Conservation (phyloP, 306 rosid species). For the Urtica urens region DNA sequence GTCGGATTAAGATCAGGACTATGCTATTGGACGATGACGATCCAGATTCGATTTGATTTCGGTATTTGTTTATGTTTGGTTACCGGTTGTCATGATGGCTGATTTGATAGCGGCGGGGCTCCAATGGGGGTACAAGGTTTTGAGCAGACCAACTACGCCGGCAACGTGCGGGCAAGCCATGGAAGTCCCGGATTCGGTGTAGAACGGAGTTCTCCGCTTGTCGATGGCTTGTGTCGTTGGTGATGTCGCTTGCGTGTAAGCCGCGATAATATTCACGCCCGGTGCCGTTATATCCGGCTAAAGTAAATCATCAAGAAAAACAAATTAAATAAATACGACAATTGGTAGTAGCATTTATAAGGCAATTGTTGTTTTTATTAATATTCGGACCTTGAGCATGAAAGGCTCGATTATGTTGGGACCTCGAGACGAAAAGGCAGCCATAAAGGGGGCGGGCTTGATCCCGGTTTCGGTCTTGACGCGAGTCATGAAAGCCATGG, state of each 20-base stretch:
- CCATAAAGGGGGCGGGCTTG: slow-evolving; percentile 44
- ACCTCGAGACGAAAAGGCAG: slow-evolving; percentile 67
- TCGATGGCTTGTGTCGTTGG: slow-evolving; percentile 21
- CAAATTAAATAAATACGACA: not conserved
- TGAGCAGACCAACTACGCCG: slow-evolving; percentile 42
- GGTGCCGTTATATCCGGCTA: slow-evolving; percentile 61
- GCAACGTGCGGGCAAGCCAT: slow-evolving; percentile 62
- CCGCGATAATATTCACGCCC: slow-evolving; percentile 35
- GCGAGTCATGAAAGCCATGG: slow-evolving; percentile 33
- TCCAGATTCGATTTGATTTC: too few species aligned
- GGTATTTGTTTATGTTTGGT: too few species aligned
- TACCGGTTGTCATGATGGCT: slow-evolving; percentile 64
- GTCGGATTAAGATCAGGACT: too few species aligned
- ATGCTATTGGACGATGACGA: too few species aligned
- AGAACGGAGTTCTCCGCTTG: slow-evolving; percentile 23
- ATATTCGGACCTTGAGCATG: slow-evolving; percentile 53
- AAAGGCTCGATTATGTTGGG: slow-evolving; percentile 32
- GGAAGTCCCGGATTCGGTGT: slow-evolving; percentile 37
- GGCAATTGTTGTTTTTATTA: too few species aligned
- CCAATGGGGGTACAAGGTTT: slow-evolving; percentile 48
- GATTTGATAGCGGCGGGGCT: slow-evolving; percentile 61
- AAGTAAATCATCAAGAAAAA: not conserved
- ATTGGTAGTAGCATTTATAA: not conserved
- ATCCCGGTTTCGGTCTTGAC: slow-evolving; percentile 23
- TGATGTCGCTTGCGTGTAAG: slow-evolving; percentile 13